Conservation (phyloP, 163 green algal genomes). For the Chlamydomonas reinhardtii region DNA sequence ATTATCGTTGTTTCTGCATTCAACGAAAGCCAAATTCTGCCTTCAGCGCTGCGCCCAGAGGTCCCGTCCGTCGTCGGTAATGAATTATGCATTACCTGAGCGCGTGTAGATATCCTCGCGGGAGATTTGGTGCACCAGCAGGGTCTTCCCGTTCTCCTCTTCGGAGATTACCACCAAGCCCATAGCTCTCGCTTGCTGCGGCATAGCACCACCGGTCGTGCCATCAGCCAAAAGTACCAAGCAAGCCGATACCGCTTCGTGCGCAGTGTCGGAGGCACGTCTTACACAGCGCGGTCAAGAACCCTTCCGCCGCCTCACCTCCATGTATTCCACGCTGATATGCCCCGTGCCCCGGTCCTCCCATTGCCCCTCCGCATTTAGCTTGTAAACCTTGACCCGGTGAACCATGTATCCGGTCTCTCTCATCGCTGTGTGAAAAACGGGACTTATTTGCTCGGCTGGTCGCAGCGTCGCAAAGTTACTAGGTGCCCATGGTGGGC, state of each 20-base stretch:
- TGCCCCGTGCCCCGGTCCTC: constrained; percentile 96
- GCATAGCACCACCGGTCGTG: too few relatives aligned
- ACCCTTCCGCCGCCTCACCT: constrained; percentile 74
- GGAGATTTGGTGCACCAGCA: constrained; percentile 92
- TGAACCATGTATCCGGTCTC: constrained; percentile 60
- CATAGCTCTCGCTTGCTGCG: constrained; percentile 78
- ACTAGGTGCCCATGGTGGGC: too few relatives aligned
- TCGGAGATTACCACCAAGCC: constrained; percentile 95
- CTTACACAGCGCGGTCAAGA: constrained; percentile 32
- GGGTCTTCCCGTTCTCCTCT: constrained; percentile 77
- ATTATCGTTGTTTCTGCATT: constrained; percentile 96
- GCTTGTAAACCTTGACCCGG: constrained; percentile 95
- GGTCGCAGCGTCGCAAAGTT: too few relatives aligned
- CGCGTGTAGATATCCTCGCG: constrained; percentile 88
- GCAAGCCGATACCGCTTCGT: too few relatives aligned
- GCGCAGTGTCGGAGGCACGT: constrained; percentile 1
- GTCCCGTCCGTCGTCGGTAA: too few relatives aligned
- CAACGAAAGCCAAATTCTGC: not conserved
- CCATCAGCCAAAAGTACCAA: too few relatives aligned
- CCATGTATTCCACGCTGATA: constrained; percentile 90
- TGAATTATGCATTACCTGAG: constrained; percentile 83
- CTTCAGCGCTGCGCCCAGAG: not conserved
- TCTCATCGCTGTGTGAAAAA: not conserved
- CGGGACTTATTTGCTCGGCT: too few relatives aligned
- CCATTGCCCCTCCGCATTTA: constrained; percentile 92